Conservation (phyloP, 345 rosid genomes). For the Syzygium aromaticum region DNA sequence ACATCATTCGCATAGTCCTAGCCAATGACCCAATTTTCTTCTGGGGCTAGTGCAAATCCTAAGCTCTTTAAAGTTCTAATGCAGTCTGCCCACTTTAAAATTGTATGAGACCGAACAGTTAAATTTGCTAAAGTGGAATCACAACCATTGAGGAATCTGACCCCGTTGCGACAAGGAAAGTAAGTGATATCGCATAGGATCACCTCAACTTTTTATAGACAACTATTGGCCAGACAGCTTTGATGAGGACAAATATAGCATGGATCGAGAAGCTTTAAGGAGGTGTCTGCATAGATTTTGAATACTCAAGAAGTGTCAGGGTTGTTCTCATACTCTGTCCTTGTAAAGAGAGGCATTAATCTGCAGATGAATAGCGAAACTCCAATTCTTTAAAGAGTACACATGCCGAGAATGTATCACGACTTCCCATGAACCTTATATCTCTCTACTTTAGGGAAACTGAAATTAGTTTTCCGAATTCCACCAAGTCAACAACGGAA, state of each 20-base stretch:
- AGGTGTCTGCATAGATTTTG: neutral
- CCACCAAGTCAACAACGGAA: neutral
- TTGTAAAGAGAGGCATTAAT: neutral
- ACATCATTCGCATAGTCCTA: neutral
- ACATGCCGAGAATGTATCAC: neutral
- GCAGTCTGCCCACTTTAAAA: neutral
- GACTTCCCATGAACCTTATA: neutral
- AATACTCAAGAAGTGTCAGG: neutral
- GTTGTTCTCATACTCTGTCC: neutral
- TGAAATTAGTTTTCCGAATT: neutral
- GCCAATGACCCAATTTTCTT: neutral
- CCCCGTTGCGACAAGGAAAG: neutral
- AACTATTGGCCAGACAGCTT: neutral
- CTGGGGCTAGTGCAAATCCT: neutral
- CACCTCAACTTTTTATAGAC: neutral
- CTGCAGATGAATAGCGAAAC: neutral
- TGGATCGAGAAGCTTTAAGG: neutral
- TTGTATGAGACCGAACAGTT: neutral
- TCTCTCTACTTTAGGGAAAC: neutral
- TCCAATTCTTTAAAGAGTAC: neutral
- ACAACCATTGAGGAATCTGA: neutral
- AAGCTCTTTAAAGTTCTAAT: neutral
- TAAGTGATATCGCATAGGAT: neutral
- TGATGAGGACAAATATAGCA: neutral
- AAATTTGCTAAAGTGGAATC: neutral